Evolutionary conservation across 441 rosid species (phyloP).

Genomic region (Bocquillonia castaneifolia): DNA sequence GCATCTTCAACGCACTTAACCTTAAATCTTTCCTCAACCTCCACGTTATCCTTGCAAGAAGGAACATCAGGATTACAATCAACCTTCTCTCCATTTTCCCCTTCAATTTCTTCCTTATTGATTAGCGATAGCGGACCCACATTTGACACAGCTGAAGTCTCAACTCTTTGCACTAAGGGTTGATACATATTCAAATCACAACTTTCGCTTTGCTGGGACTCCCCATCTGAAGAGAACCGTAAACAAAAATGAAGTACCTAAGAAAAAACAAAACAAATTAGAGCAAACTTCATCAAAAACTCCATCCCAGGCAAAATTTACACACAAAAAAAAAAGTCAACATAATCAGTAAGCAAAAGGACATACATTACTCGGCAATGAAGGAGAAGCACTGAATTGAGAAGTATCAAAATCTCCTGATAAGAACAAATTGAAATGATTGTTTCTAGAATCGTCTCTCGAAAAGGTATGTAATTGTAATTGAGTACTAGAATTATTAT

Average conservation of each 20-base stretch:
- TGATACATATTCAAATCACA: conserved; percentile 20
- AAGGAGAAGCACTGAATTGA: conserved; percentile 23
- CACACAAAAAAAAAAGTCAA: no score
- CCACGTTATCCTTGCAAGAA: conserved; percentile 7
- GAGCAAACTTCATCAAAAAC: conserved; percentile 8
- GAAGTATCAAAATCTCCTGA: conserved; percentile 48
- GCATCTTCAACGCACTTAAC: conserved; percentile 23
- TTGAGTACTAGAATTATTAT: conserved; percentile 14
- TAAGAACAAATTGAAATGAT: conserved; percentile 32
- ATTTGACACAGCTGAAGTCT: conserved; percentile 21
- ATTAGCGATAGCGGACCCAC: conserved; percentile 9
- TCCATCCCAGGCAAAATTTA: not conserved
- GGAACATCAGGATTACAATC: conserved; percentile 1
- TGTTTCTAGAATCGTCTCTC: conserved; percentile 26
- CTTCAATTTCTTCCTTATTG: conserved; percentile 4
- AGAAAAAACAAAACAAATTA: conserved; percentile 6
- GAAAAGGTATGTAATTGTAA: conserved; percentile 8
- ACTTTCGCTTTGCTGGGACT: conserved; percentile 27
- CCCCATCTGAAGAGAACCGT: conserved; percentile 37
- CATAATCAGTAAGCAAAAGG: not conserved
- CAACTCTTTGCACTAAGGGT: conserved; percentile 21
- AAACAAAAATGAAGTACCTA: conserved; percentile 44
- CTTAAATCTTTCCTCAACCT: conserved; percentile 16
- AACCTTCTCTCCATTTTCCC: not conserved
- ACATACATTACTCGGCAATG: conserved; percentile 42